Base-by-base conservation (phyloP, 495 filamentous ascomycete genomes). In the Penicillium samsonianum region DNA sequence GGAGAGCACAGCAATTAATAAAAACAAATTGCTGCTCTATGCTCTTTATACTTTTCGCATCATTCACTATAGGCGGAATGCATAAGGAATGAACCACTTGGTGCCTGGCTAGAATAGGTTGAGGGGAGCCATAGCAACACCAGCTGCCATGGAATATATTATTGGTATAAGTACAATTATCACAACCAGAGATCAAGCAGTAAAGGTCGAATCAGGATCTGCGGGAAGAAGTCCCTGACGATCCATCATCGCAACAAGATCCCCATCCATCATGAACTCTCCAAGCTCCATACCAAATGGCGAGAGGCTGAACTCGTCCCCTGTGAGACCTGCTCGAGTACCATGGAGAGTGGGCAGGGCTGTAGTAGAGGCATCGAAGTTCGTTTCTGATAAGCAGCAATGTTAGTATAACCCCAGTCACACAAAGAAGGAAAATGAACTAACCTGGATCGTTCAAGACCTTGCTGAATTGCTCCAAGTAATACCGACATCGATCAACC, bases 221-320 rank as follows among this genome's bases (percentile, higher is more conserved):
- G 6, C 25, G 7, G 44, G 44, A 10, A 46, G 44, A 28, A 46
- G 44, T 46, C 44, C 44, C 25, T 46, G 44, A 5, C 44, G 44
- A 46, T 30, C 44, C 2, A 46, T 28, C 44, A 30, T 46, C 44
- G 44, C 25, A n/a, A 46, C 16, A 46, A 78, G 66, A 55, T 76
- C 73, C 12, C 70, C 68, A 60, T 78, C 75, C 38, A 76, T 58
- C 72, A 78, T 77, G 19, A 78, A 78, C 55, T 78, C 75, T 1
- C 75, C 73, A 9, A 77, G 55, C 17, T 77, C 75, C 53, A 74
- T 58, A 0, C 73, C 60, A 40, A 78, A 65, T 5, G 75, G 75
- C n/a, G 64, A 55, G 31, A 67, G 45, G 50, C 53, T 42, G 30
- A 63, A 58, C 11, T 63, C 59, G 20, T 38, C 49, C 4, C 45